Base-by-base conservation (phyloP, 306 rosid species). In the Quercus variabilis region DNA sequence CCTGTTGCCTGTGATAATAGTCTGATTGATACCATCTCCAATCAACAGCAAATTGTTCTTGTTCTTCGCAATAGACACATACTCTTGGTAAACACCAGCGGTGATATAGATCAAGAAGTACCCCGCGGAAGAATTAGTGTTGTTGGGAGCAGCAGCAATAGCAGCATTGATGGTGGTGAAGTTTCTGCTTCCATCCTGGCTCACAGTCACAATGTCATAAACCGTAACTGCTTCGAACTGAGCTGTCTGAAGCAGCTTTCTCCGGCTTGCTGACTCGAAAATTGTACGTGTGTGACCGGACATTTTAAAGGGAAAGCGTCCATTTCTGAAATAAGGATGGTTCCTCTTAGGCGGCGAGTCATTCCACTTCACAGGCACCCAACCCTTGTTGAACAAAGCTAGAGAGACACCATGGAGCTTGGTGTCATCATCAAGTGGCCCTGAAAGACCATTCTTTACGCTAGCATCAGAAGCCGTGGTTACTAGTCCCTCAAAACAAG, bases 11-110 rank as follows among this genome's bases (percentile, higher is more conserved):
- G 97, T 94, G 70, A 94, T 77, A 8, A 92, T 55, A 1, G 97
- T 92, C 58, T 41, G 87, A 74, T 92, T 92, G 65, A 90, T 92
- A 1, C 98, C 97, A 1, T 90, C 94, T 59, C 98, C 97, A 18
- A 94, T 82, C 38, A 94, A 71, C 98, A 94, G 88, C 82, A 94
- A 77, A 74, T 89, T 82, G 76, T 58, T 85, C 75, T 94, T 92
- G 15, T 59, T 89, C 78, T 89, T 94, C 5, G 85, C 85, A 54
- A 94, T 83, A 18, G 88, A 86, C 5, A 92, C 91, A 41, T 94
- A 89, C 80, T 92, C 97, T 71, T 93, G 88, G 63, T 93, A 93
- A 75, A 90, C 82, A n/a, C 95, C 98, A 35, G 85, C 74, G 0
- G 75, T 71, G 70, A 94, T 87, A 21, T 77, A 86, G 3, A 94